Evolutionary conservation across 2,329 filamentous ascomycete species (phyloP).

Genomic region (Monilinia polystroma): DNA sequence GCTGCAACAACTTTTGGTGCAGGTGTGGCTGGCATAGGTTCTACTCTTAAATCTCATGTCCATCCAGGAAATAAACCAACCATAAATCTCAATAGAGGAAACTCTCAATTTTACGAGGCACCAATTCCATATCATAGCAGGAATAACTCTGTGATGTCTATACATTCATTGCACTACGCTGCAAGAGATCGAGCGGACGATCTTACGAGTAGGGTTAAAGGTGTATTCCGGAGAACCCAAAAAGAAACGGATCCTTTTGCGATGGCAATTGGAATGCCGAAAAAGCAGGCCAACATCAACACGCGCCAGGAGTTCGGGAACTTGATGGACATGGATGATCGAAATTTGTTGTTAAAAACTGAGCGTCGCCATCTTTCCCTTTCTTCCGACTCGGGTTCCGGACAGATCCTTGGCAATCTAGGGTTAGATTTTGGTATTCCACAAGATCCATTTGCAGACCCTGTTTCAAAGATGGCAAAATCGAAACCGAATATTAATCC

Average conservation of each 20-base stretch:
- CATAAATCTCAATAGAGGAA: slow-evolving; percentile 53
- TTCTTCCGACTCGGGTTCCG: slow-evolving; percentile 27
- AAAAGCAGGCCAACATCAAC: slow-evolving; percentile 33
- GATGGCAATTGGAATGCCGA: slow-evolving; percentile 32
- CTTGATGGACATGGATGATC: slow-evolving; percentile 36
- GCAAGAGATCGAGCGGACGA: slow-evolving; percentile 45
- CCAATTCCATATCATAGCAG: slow-evolving; percentile 43
- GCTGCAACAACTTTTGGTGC: slow-evolving; percentile 29
- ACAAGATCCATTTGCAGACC: slow-evolving; percentile 36
- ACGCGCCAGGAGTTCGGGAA: slow-evolving; percentile 33
- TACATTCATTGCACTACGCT: slow-evolving; percentile 24
- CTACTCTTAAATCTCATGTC: slow-evolving; percentile 36
- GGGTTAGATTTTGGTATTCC: slow-evolving; percentile 33
- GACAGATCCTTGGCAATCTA: slow-evolving; percentile 33
- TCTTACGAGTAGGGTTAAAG: slow-evolving; percentile 44
- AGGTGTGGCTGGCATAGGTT: slow-evolving; percentile 32
- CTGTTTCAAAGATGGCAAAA: slow-evolving; percentile 15
- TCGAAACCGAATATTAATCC: slow-evolving; percentile 15
- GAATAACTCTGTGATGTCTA: slow-evolving; percentile 40
- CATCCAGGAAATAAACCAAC: slow-evolving; percentile 41
- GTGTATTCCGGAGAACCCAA: slow-evolving; percentile 42
- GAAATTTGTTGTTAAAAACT: slow-evolving; percentile 34
- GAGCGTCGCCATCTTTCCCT: slow-evolving; percentile 32
- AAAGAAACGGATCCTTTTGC: slow-evolving; percentile 45
- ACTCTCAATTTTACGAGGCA: slow-evolving; percentile 50